Base-by-base conservation (phyloP, 2,329 filamentous ascomycete species). In the Beauveria pseudobassiana region DNA sequence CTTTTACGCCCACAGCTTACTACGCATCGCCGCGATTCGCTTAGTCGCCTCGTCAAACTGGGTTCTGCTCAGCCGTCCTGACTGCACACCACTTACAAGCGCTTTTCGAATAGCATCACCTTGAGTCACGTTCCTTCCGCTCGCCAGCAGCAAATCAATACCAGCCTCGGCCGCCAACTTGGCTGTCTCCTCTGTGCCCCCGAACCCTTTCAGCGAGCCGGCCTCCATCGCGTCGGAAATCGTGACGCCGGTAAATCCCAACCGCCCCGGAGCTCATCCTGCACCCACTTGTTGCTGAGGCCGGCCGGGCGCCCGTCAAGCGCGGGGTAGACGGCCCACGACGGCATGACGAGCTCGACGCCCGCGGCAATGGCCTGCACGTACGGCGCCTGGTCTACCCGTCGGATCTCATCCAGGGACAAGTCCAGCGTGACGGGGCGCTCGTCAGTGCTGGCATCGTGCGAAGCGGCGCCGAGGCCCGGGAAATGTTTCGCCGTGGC, bases 181-280 rank as follows among this genome's bases (percentile, higher is more conserved):
- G 18, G 53, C 65, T 18, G 55, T 61, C 45, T 53, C 62, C 6
- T 49, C 63, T 8, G 38, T 48, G 38, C 54, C 56, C 14, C 65
- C 64, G 12, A 64, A 62, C 8, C 43, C 46, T 4, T 48, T 56
- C 6, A 67, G 40, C 14, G 63, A 50, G 9, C 64, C 64, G 1
- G 65, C 64, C 59, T 67, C 64, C 58, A 67, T 60, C n/a, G 65
- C 64, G 18, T 67, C 65, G 5, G 64, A 64, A 14, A 66, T 62
- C 10, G 65, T 66, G 38, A 67, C 64, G 14, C 64, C 64, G 20
- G 55, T 20, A 42, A 66, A 67, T 5, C 63, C 59, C 12, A 66
- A 49, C n/a, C 62, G 61, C 4, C 62, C 42, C 66, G 65, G 34
- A 66, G 66, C 62, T 64, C 61, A 22, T 62, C 61, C 63, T 64